These are phyloP conservation scores for Pseudohyphozyma bogoriensis DNA, from an alignment of 768 basidiomycete species.

Conservation along the genomic window DNA sequence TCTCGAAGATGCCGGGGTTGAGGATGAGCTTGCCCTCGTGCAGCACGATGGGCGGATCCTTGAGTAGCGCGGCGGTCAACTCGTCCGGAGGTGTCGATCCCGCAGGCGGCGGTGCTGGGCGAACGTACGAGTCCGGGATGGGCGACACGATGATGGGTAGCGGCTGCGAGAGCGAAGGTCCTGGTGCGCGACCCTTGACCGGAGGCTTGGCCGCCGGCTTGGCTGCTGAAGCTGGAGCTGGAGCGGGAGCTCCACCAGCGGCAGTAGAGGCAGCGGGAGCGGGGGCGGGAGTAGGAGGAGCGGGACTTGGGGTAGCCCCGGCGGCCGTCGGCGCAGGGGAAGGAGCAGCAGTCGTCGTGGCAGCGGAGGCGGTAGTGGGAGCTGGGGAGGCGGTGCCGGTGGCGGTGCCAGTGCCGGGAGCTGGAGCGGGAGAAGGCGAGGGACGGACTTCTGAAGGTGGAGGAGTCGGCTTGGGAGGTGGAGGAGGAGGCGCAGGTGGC, in stretches of 20 bases:
- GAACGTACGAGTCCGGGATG: constrained; percentile 44
- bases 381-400: neutral
- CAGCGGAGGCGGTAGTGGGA: neutral
- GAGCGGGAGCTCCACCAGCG: constrained; percentile 2
- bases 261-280: no score
- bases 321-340: constrained; percentile 1
- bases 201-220: no score
- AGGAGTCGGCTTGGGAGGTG: neutral
- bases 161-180: constrained; percentile 34
- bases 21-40: constrained; percentile 76
- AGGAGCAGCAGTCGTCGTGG: constrained; percentile 1
- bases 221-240: neutral
- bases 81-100: constrained; percentile 36
- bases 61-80: constrained; percentile 18
- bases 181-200: no score
- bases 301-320: neutral
- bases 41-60: constrained; percentile 57
- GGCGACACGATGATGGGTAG: constrained; percentile 70
- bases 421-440: neutral
- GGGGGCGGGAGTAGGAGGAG: constrained; percentile 3
- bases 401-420: neutral
- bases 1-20: constrained; percentile 73
- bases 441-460: neutral
- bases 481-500: neutral
- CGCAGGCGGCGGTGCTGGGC: constrained; percentile 47